Percentiles rank a stretch among this genome's conserved stretches.
Conservation (phyloP, 2,329 filamentous ascomycete genomes). For the Phaeosphaeria sp. region DNA sequence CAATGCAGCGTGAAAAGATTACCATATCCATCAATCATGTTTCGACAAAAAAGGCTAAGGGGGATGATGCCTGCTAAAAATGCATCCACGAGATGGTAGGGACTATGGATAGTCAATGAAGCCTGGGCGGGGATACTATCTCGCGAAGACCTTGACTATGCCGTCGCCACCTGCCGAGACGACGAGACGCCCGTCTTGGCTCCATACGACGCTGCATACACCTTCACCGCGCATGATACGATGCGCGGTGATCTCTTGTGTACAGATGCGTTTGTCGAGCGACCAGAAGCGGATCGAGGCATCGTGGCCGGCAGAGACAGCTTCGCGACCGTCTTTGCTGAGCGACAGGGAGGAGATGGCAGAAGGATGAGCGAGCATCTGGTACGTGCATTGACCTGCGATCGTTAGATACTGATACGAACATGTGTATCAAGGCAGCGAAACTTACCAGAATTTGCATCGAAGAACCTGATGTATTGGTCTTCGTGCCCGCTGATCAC, state of each 20-base stretch:
- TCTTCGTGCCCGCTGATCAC: constrained; percentile 98
- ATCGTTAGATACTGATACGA: constrained; percentile 5
- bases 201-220: constrained; percentile 94
- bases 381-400: constrained; percentile 98
- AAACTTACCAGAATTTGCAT: constrained; percentile 96
- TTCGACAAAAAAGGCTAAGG: constrained; percentile 10
- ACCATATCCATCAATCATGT: constrained; percentile 23
- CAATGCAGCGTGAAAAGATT: constrained; percentile 14
- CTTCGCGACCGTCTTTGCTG: constrained; percentile 90
- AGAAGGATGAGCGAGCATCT: constrained; percentile 94
- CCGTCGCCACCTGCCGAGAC: constrained; percentile 95
- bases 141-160: constrained; percentile 85
- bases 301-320: constrained; percentile 95
- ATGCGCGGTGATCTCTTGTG: constrained; percentile 92
- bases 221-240: constrained; percentile 95
- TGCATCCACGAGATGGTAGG: constrained; percentile 19
- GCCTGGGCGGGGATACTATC: constrained; percentile 29
- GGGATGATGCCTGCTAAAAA: constrained; percentile 29
- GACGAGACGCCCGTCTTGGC: constrained; percentile 91
- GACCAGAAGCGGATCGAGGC: constrained; percentile 97
- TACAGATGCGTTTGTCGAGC: constrained; percentile 92
- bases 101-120: constrained; percentile 16
- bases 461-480: constrained; percentile 94
- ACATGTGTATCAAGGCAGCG: neutral
- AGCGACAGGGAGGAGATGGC: constrained; percentile 91